Conservation (phyloP, 306 rosid species). For the Lotus japonicus region DNA sequence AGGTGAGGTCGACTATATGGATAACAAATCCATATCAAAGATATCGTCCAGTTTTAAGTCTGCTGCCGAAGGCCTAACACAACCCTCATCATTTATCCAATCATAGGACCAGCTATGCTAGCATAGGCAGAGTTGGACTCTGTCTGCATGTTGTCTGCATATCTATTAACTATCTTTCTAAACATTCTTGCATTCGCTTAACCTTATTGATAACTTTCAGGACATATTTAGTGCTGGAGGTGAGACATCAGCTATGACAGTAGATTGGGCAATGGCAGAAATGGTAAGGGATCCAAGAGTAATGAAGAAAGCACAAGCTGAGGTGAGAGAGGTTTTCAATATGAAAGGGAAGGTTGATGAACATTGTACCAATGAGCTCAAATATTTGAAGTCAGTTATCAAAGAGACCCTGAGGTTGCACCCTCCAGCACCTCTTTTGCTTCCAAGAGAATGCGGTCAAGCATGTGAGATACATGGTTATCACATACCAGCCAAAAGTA, state of each 20-base stretch:
- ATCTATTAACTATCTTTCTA: not conserved
- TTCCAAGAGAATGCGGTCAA: constrained; percentile 27
- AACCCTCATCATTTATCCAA: not conserved
- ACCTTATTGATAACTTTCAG: not conserved
- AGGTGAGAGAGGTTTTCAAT: not conserved
- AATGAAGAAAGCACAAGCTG: constrained; percentile 27
- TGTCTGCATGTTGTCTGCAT: not conserved
- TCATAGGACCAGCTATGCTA: not conserved
- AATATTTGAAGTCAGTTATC: constrained; percentile 29
- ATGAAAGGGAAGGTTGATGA: constrained; percentile 16
- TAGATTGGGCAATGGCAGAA: constrained; percentile 37
- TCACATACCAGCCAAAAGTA: constrained; percentile 22
- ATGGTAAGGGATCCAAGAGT: constrained; percentile 16
- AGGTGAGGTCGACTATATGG: too few species aligned
- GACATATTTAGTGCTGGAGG: constrained; percentile 30
- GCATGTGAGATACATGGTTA: constrained; percentile 21
- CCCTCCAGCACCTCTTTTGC: constrained; percentile 26
- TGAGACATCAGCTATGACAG: constrained; percentile 26
- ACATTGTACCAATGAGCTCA: not conserved
- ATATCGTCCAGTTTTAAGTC: too few species aligned
- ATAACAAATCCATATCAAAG: too few species aligned
- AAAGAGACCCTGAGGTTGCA: constrained; percentile 34
- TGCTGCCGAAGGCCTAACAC: too few species aligned
- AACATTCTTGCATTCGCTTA: not conserved
- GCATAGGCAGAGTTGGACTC: not conserved